phyloP scores from a whole-genome alignment of 768 basidiomycete species.

The Russula virescens region DNA sequence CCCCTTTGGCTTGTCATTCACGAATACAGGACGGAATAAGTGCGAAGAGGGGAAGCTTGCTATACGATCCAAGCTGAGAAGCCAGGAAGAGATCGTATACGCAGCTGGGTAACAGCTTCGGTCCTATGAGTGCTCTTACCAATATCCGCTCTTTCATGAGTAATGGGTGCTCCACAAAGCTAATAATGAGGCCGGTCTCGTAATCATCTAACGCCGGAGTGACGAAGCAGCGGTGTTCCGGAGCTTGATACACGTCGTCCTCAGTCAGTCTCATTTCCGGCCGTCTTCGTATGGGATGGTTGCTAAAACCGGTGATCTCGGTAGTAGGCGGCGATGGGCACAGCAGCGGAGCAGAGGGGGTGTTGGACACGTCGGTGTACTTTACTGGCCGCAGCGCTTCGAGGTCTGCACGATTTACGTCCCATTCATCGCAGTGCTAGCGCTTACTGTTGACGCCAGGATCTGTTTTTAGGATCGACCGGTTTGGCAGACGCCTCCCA shows the following conservation, averaged over 20 bases:
- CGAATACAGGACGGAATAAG: not conserved
- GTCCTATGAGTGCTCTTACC: not conserved
- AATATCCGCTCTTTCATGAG: not conserved
- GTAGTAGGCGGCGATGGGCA: not conserved
- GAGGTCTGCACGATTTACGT: not conserved
- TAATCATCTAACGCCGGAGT: not conserved
- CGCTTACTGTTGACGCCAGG: not conserved
- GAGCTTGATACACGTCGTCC: not conserved
- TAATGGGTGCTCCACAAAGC: not conserved
- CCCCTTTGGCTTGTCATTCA: not conserved
- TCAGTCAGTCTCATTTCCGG: not conserved
- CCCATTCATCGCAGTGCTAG: not conserved
- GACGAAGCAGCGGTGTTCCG: not conserved
- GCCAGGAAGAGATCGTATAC: not conserved
- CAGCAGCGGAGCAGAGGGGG: not conserved
- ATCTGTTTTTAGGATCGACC: not conserved
- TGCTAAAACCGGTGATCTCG: slow-evolving; percentile 7
- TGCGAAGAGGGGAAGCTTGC: not conserved
- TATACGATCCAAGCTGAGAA: not conserved
- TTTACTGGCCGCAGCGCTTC: not conserved
- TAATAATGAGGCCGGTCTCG: not conserved
- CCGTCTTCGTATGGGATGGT: not conserved
- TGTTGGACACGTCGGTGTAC: not conserved
- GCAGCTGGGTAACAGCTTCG: not conserved
- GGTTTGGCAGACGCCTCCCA: not conserved